Base-by-base conservation (phyloP, 352 stramenopile species). In the Globisporangium iwayamae region DNA sequence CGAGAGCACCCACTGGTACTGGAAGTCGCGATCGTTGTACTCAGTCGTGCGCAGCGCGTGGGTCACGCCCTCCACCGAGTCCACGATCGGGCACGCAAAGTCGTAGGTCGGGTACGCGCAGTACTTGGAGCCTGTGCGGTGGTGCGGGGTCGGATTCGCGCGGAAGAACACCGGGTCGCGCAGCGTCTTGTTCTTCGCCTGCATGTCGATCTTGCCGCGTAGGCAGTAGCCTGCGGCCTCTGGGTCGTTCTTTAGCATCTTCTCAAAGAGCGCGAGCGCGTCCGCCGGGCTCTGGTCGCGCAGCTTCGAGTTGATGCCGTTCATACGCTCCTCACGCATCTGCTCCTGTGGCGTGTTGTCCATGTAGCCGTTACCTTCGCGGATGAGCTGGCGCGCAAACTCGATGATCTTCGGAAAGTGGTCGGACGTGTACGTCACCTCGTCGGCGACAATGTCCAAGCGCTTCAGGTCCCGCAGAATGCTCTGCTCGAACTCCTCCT, bases 61-160 rank as follows among this genome's bases (percentile, higher is more conserved):
- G 34, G 96, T 99, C 43, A 99, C 97, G 32, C 98, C 98, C 73
- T 99, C 98, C 10, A 99, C 78, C 9, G 88, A 98, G 83, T 99
- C 98, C 7, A 99, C 97, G 75, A 99, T 99, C 32, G 98, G 98
- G 77, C 97, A 99, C 7, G 97, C 97, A 53, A 99, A 83, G 76
- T 99, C 98, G 75, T 99, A 99, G 13, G 97, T 99, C 43, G 98
- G 98, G 73, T 99, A 99, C 36, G 97, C 97, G 67, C 98, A 98
- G 83, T 99, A 99, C 65, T 90, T 99, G 28, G 90, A 98, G 38
- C 97, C 97, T 25, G 88, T 96, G 62, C 90, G 90, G 70, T 93
- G 83, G 79, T 97, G 90, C 51, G 88, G 85, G 66, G 81, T 94
- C 45, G 70, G 60, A 69, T 96, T 95, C 54, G 78, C 57, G 66